Conservation (phyloP, 306 rosid genomes). For the Dryas octopetala region DNA sequence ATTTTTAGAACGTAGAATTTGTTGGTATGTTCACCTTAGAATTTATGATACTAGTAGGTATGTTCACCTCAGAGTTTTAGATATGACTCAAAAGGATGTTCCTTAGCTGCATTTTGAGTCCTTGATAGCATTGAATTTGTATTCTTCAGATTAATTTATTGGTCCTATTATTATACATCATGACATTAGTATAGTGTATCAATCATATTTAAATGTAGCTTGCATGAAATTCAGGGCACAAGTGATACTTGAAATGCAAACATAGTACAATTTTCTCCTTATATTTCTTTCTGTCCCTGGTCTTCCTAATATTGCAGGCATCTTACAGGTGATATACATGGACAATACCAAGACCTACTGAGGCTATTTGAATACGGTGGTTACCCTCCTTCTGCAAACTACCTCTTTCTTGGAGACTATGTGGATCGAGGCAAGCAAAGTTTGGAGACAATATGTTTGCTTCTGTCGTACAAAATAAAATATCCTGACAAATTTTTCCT, state of each 20-base stretch:
- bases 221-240: neutral
- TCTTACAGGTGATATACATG: constrained; percentile 83
- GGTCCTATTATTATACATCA: neutral
- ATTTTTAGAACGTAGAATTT: neutral
- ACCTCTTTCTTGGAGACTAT: constrained; percentile 81
- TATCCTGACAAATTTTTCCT: constrained; percentile 63
- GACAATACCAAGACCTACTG: constrained; percentile 74
- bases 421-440: constrained; percentile 93
- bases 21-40: no score
- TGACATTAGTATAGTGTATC: neutral
- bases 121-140: neutral
- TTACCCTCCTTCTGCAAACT: constrained; percentile 72
- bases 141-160: neutral
- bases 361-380: constrained; percentile 76
- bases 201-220: neutral
- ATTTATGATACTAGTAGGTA: neutral
- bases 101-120: neutral
- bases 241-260: neutral
- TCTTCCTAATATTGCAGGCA: constrained; percentile 30
- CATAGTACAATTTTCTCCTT: constrained; percentile 16
- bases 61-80: no score
- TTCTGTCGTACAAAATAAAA: constrained; percentile 75
- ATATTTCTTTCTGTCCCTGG: constrained; percentile 14
- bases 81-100: neutral
- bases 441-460: constrained; percentile 84